phyloP scores from a whole-genome alignment of 352 stramenopile genomes.

The Pythium diclinum region DNA sequence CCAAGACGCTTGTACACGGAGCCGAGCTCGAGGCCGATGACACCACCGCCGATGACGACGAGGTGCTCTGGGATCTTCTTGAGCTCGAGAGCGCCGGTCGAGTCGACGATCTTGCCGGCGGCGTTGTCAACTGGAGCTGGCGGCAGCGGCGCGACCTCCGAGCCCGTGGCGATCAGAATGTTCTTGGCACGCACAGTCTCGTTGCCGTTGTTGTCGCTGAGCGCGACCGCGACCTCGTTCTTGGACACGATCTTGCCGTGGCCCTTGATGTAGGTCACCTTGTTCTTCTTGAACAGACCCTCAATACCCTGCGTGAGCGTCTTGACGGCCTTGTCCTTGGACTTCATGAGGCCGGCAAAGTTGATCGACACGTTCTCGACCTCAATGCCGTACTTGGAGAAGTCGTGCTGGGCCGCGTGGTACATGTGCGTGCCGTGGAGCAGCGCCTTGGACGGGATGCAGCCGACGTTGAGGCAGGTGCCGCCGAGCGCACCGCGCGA shows the following conservation, averaged over 20 bases:
- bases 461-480: constrained; percentile 99
- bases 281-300: constrained; percentile 99
- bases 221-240: constrained; percentile 90
- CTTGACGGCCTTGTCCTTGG: constrained; percentile 95
- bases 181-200: constrained; percentile 96
- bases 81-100: constrained; percentile 94
- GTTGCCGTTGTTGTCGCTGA: constrained; percentile 88
- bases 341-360: constrained; percentile 95
- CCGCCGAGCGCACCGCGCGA: constrained; percentile 93
- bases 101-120: constrained; percentile 97
- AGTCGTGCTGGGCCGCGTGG: constrained; percentile 95
- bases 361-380: constrained; percentile 89
- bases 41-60: constrained; percentile 96
- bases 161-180: constrained; percentile 93
- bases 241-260: constrained; percentile 92
- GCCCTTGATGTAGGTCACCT: constrained; percentile 98
- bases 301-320: constrained; percentile 96
- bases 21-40: constrained; percentile 99
- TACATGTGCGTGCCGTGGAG: constrained; percentile 96
- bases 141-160: constrained; percentile 90
- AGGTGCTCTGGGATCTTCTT: constrained; percentile 93
- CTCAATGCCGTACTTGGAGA: constrained; percentile 95
- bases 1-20: constrained; percentile 97
- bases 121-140: constrained; percentile 97
- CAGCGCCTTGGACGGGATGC: constrained; percentile 98